Conservation (phyloP, 305 asterid species). For the Fraxinus latifolia region DNA sequence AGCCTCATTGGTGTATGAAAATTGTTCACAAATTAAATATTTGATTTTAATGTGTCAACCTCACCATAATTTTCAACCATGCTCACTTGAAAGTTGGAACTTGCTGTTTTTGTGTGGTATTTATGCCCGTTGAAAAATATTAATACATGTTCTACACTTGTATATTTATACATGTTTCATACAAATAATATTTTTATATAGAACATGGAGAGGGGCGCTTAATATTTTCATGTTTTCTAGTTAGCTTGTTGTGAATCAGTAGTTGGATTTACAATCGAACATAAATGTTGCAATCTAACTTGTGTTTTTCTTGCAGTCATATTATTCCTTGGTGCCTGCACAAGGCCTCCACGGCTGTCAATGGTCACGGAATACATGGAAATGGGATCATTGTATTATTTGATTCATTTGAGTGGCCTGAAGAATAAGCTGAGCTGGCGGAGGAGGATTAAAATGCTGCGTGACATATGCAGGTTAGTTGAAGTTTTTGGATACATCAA, state of each 20-base stretch:
- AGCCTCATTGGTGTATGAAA: background rate
- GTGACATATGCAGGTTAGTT: slow-evolving; percentile 95
- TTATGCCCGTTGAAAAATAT: slow-evolving; percentile 1
- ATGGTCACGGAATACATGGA: slow-evolving; percentile 98
- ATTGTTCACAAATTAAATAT: background rate
- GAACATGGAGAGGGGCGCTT: background rate
- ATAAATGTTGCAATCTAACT: slow-evolving; percentile 15
- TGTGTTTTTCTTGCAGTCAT: slow-evolving; percentile 61
- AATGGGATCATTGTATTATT: slow-evolving; percentile 78
- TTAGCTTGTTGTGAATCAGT: background rate
- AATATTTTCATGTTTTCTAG: background rate
- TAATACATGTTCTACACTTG: background rate
- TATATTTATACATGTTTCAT: background rate
- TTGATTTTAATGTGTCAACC: background rate
- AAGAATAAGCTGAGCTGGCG: slow-evolving; percentile 88
- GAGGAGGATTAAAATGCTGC: slow-evolving; percentile 84
- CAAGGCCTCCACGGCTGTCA: slow-evolving; percentile 84
- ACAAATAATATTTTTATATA: background rate
- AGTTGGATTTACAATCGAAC: background rate
- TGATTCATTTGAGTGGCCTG: slow-evolving; percentile 91
- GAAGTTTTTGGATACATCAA: background rate
- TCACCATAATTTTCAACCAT: slow-evolving; percentile 21
- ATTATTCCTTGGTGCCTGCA: slow-evolving; percentile 96
- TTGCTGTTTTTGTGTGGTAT: background rate
- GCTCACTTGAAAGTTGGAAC: background rate